These are phyloP conservation scores for Meyerozyma elateridarum DNA, from an alignment of 1,139 yeast genomes.

Conservation along the genomic window DNA sequence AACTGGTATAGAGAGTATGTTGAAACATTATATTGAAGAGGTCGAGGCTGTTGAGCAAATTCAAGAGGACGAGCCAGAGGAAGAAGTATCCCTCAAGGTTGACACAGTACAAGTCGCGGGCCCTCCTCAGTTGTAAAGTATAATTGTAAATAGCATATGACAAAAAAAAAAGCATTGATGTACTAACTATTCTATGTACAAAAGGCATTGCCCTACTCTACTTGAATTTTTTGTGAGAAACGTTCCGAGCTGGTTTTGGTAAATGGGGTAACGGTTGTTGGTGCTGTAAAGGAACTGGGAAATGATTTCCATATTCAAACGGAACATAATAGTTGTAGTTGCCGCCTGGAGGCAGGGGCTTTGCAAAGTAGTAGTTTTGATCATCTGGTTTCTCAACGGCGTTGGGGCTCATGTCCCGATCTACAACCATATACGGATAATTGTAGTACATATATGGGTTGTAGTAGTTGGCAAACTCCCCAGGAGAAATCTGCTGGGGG, in stretches of 20 bases:
- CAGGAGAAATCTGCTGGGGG: slow-evolving; percentile 6
- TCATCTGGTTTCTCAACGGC: neutral
- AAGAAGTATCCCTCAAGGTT: neutral
- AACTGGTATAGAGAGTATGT: slow-evolving; percentile 78
- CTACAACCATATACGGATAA: slow-evolving; percentile 4
- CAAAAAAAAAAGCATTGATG: slow-evolving; percentile 1
- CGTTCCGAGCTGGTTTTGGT: neutral
- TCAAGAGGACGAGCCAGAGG: slow-evolving; percentile 32
- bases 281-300: neutral
- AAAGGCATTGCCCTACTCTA: too few species aligned
- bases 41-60: slow-evolving; percentile 60
- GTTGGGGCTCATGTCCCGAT: neutral
- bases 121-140: slow-evolving; percentile 2
- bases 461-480: slow-evolving; percentile 8
- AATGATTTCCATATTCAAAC: neutral
- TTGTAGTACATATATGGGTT: slow-evolving; percentile 10
- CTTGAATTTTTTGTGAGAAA: slow-evolving; percentile 1
- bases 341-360: neutral
- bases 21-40: slow-evolving; percentile 76
- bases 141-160: slow-evolving; percentile 1
- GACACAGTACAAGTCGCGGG: neutral
- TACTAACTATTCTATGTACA: neutral
- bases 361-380: neutral
- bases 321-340: slow-evolving; percentile 1
- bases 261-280: neutral